These are phyloP conservation scores for Colletotrichum echinochloae DNA, from an alignment of 2,329 filamentous ascomycete genomes.

Conservation along the genomic window DNA sequence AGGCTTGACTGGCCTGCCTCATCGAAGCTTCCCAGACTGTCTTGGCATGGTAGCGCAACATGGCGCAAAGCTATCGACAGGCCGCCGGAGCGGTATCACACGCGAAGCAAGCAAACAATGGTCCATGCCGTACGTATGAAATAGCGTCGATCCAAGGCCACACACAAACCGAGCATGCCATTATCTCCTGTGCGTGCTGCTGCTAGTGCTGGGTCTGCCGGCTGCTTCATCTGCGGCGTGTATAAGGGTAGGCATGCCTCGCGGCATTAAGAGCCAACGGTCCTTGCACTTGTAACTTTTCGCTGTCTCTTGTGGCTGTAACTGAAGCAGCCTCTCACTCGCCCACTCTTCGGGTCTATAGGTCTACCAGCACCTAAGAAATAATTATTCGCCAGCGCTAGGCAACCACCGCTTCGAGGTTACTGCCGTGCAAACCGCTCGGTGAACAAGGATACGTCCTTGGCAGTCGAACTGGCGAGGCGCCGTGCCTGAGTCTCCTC, in stretches of 20 bases:
- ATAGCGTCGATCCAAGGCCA: neutral
- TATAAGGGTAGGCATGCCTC: neutral
- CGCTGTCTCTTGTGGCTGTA: conserved; percentile 1
- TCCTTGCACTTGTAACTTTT: conserved; percentile 13
- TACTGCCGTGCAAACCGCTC: conserved; percentile 19
- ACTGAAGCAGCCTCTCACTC: neutral
- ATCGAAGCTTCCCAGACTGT: conserved; percentile 36
- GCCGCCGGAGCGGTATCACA: conserved; percentile 2
- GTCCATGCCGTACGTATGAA: conserved; percentile 1
- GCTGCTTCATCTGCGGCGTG: neutral
- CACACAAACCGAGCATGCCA: neutral
- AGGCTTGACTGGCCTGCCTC: conserved; percentile 24
- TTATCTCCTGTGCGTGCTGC: conserved; percentile 3
- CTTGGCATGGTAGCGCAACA: conserved; percentile 31
- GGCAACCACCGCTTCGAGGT: neutral
- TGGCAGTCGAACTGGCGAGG: neutral
- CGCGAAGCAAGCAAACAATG: conserved; percentile 34
- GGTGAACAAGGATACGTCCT: conserved; percentile 5
- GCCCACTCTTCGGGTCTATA: neutral
- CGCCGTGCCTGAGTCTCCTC: conserved; percentile 15
- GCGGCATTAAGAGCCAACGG: neutral
- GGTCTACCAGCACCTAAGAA: neutral
- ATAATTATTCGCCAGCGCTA: neutral
- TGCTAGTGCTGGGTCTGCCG: neutral
- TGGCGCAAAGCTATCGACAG: conserved; percentile 5